phyloP scores from a whole-genome alignment of 495 filamentous ascomycete species.

The Penicillium flavigenum region DNA sequence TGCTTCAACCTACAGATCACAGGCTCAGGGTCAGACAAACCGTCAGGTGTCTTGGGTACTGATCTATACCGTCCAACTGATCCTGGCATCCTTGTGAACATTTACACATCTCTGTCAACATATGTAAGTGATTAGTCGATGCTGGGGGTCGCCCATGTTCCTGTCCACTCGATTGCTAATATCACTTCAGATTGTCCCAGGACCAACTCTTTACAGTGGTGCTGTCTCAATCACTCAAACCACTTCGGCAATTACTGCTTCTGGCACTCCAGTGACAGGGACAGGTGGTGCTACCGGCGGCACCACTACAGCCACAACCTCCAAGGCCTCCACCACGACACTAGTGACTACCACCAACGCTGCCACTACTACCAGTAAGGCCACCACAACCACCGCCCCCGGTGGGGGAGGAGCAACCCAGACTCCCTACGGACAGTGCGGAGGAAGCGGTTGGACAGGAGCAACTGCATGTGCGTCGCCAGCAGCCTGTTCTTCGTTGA shows the following conservation, averaged over 20 bases:
- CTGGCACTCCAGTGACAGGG: constrained; percentile 25
- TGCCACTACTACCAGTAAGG: constrained; percentile 3
- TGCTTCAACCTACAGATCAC: constrained; percentile 73
- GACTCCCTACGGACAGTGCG: constrained; percentile 48
- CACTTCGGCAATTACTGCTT: constrained; percentile 26
- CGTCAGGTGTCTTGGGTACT: constrained; percentile 57
- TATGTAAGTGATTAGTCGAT: constrained; percentile 29
- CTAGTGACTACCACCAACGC: constrained; percentile 3
- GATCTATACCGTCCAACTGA: constrained; percentile 59
- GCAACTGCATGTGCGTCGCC: constrained; percentile 44
- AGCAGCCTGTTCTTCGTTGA: constrained; percentile 43
- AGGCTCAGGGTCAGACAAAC: constrained; percentile 56
- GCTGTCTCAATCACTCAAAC: constrained; percentile 29
- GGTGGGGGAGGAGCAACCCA: constrained; percentile 20
- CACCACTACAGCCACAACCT: constrained; percentile 8
- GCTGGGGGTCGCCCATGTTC: not conserved
- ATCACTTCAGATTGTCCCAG: constrained; percentile 38
- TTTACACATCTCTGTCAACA: constrained; percentile 49
- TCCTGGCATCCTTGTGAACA: constrained; percentile 61
- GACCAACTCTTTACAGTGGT: constrained; percentile 42
- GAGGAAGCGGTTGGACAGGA: constrained; percentile 48
- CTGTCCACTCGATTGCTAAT: not conserved
- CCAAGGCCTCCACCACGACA: constrained; percentile 4
- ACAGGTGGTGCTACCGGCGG: not conserved
- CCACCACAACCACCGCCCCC: constrained; percentile 13